These are phyloP conservation scores for Lunularia cruciata DNA, from an alignment of 225 moss, liverwort and hornwort genomes.

Conservation along the genomic window DNA sequence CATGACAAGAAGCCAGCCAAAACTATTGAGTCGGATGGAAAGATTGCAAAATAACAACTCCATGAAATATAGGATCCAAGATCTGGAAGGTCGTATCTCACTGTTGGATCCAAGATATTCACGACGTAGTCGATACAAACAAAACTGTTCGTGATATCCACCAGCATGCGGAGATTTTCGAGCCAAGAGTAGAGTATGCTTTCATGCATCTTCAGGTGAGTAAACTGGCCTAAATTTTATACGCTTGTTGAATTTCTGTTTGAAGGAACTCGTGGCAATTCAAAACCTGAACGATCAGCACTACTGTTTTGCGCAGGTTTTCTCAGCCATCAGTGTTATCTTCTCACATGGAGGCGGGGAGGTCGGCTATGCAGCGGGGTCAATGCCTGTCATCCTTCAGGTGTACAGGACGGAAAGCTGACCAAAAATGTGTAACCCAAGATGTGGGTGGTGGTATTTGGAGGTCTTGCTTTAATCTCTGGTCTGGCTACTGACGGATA, in stretches of 20 bases:
- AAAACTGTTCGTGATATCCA: slow-evolving; percentile 21
- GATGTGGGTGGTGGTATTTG: slow-evolving; percentile 22
- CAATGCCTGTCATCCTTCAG: slow-evolving; percentile 23
- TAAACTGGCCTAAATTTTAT: no score
- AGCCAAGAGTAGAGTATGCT: slow-evolving; percentile 30
- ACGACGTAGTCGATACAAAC: slow-evolving; percentile 28
- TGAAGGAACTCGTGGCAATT: no score
- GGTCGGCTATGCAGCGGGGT: slow-evolving; percentile 29
- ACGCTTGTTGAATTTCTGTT: no score
- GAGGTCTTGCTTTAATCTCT: slow-evolving; percentile 17
- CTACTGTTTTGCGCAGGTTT: slow-evolving; percentile 11
- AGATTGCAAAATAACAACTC: neutral
- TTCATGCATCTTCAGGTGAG: slow-evolving; percentile 37
- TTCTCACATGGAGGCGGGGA: slow-evolving; percentile 39
- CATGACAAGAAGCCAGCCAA: neutral
- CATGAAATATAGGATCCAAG: slow-evolving; percentile 22
- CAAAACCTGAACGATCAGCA: no score
- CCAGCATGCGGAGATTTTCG: slow-evolving; percentile 23
- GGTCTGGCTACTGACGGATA: slow-evolving; percentile 26
- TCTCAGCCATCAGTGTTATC: slow-evolving; percentile 36
- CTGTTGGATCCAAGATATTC: slow-evolving; percentile 31
- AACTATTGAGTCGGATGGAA: neutral
- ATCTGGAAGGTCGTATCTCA: slow-evolving; percentile 22
- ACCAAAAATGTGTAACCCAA: slow-evolving; percentile 17
- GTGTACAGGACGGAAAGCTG: slow-evolving; percentile 28